Base-by-base conservation (phyloP, 345 rosid species). In the Dovyalis caffra region DNA sequence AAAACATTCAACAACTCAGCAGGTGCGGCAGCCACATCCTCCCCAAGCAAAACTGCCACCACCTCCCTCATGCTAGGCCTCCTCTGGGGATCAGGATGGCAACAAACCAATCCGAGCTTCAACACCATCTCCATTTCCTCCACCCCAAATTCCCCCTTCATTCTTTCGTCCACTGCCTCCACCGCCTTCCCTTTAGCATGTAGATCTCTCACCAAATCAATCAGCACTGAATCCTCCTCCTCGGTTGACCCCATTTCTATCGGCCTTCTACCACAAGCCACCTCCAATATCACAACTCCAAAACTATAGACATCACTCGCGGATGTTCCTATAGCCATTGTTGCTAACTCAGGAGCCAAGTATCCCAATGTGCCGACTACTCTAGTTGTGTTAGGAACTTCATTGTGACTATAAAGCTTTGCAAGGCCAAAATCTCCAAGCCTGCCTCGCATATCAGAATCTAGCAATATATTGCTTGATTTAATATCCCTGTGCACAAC, bases 281-380 rank as follows among this genome's bases (percentile, higher is more conserved):
- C 92, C 79, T 94, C 98, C 68, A 94, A 11, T 67, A 91, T 88
- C 80, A 94, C 97, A 34, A 91, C 92, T 5, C 95, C 98, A n/a
- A 89, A 93, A 71, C 98, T 88, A 28, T 90, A 93, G 23, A 93
- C 94, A 35, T 93, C 98, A 69, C 92, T 91, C 1, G 90, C 87
- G 34, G 87, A 81, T 0, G 92, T 88, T 0, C 94, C 94, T 25
- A 86, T 78, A 1, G 89, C 75, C 23, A 82, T 79, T 1, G 85
- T 90, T 1, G 89, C 92, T 25, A 91, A 77, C 82, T 93, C 98
- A 1, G 97, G 97, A 15, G 98, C 98, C 10, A 94, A 57, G 74
- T 94, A 94, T 35, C 98, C 98, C 15, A 94, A 76, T 29, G 97
- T 94, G 8, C 98, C 97, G 33, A 94, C 98, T 16, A 94, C 95